Base-by-base conservation (phyloP, 176 grass and related monocot genomes). In the Oryza brachyantha region DNA sequence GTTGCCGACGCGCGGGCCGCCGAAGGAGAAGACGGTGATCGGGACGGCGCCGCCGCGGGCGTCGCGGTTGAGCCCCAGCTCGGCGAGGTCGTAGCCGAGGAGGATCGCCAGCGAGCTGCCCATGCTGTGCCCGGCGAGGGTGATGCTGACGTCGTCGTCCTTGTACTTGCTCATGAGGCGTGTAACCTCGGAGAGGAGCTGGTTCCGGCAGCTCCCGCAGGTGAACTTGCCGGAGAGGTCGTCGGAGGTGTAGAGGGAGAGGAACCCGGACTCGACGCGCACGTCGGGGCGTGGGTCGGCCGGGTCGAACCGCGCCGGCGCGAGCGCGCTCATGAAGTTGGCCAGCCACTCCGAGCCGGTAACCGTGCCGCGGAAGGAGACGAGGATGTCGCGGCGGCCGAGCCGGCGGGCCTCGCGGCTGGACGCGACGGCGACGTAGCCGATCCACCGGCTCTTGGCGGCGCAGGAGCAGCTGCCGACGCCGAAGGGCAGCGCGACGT, bases 51-150 rank as follows among this genome's bases (percentile, higher is more conserved):
- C 32, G 25, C 63, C 67, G 17, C n/a, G 21, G 0, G 59, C 19
- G 29, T 59, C 29, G 0, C 19, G 10, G 67, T 88, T 92, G 13
- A 96, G 40, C 3, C 86, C 93, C 13, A 96, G 84, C 75, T 96
- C 93, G 3, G 89, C 89, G 21, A 96, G 77, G 75, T 92, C 93
- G 50, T 96, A 92, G 35, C 87, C 93, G 46, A 96, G 89, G 7
- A 96, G 89, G 3, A 85, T 39, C 0, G 93, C 93, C 8, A 96
- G 66, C 27, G 93, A 92, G 87, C 93, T 96, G 2, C 93, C 93
- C 93, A 96, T 92, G 89, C 89, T 96, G 79, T 96, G 93, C 5
- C 89, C 93, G 0, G 86, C 87, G 22, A 96, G 83, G 11, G 92
- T 91, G 46, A 95, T 89, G 73, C 89, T 91, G 2, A 94, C 16